Evolutionary conservation across 75 land plant genomes (phyloP).

Genomic region (Chamaecyparis obtusa): DNA sequence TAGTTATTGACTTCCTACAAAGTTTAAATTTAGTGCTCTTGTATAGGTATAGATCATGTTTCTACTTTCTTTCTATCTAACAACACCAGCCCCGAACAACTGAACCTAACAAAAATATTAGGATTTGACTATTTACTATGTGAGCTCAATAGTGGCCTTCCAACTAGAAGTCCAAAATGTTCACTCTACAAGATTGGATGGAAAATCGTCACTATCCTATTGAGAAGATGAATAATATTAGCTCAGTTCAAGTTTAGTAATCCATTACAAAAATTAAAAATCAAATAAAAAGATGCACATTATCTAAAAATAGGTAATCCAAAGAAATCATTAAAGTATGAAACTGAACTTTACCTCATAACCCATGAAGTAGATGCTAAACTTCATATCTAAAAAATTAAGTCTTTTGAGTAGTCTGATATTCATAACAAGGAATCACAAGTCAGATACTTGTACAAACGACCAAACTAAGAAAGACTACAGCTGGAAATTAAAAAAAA

Average conservation of each 20-base stretch:
- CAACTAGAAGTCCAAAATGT: slow-evolving; percentile 76
- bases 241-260: not conserved
- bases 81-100: not conserved
- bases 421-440: slow-evolving; percentile 3
- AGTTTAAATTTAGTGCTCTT: not conserved
- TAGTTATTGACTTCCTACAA: slow-evolving; percentile 57
- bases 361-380: slow-evolving; percentile 89
- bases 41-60: not conserved
- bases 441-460: not conserved
- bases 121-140: slow-evolving; percentile 60
- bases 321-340: not conserved
- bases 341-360: slow-evolving; percentile 64
- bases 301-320: not conserved
- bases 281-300: not conserved
- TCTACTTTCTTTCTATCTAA: not conserved
- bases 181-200: slow-evolving; percentile 52
- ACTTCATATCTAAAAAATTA: slow-evolving; percentile 87
- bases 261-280: not conserved
- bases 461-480: not conserved
- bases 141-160: slow-evolving; percentile 83
- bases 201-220: slow-evolving; percentile 65
- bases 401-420: slow-evolving; percentile 79
- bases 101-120: not conserved
- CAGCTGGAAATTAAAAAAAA: not conserved
- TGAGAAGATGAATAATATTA: not conserved